Base-by-base conservation (phyloP, 129 eudicot genomes). In the Chrysanthemum makinoi region DNA sequence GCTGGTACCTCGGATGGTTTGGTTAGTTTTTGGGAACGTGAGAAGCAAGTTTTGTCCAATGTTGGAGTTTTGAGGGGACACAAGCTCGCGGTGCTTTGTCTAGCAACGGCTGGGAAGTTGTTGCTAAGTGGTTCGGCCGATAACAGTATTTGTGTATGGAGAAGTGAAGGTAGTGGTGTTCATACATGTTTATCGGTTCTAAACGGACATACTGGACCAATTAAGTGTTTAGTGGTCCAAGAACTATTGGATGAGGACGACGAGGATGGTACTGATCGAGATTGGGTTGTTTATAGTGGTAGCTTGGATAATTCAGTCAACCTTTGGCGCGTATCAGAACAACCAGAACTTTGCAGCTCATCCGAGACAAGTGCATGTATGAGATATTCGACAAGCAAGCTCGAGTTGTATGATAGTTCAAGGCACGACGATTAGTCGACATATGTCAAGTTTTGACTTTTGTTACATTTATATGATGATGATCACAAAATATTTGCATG, bases 91-190 rank as follows among this genome's bases (percentile, higher is more conserved):
- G 97, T 90, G 54, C 75, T 90, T 52, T 90, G 97, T 68, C 66
- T 90, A 59, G 89, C 89, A 0, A 61, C 80, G 35, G 85, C 77
- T 28, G 97, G 91, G 53, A 81, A 19, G 14, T 66, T 90, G 83
- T 84, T 90, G 69, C 14, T 87, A 70, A 90, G 95, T 72, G 97
- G 97, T 12, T 90, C 97, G 16, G 91, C 97, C 43, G 97, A 90
- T 43, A 85, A 80, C 28, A 90, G 82, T 20, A 90, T 90, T 3
- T 90, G 97, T 58, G 95, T 87, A 50, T 90, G 97, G 97, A 79
- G 86, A 75, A 75, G 83, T 59, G 95, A 81, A 10, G 80, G 28
- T 16, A 83, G 80, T 3, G 95, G 88, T 35, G 66, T 58, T 58
- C 97, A 91, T 76, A 67, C 80, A 5, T 91, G 89, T 77, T 28